Percentiles rank a stretch among this genome's conserved stretches.
Conservation (phyloP, 2,329 filamentous ascomycete genomes). For the Aspergillus sp. region DNA sequence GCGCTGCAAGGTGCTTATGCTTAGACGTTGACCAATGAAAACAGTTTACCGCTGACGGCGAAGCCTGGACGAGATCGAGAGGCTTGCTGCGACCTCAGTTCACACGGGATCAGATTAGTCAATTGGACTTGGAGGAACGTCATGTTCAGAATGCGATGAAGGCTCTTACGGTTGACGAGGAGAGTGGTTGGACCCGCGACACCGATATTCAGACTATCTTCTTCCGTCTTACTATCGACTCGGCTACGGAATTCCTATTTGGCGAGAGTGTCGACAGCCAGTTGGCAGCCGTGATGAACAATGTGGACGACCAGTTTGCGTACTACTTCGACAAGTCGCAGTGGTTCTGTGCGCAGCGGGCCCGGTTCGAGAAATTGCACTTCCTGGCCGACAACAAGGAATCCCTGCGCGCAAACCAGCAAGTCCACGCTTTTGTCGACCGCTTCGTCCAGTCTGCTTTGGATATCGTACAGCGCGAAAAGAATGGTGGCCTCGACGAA, state of each 20-base stretch:
- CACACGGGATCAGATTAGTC: constrained; percentile 73
- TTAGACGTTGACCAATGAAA: constrained; percentile 2
- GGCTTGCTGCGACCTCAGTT: constrained; percentile 81
- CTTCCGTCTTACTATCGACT: constrained; percentile 79
- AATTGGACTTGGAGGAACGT: constrained; percentile 72
- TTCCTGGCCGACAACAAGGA: constrained; percentile 17
- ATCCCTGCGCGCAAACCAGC: constrained; percentile 4
- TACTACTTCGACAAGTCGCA: constrained; percentile 30
- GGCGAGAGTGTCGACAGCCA: constrained; percentile 63
- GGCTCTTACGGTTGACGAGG: constrained; percentile 53
- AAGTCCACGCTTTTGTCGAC: constrained; percentile 17
- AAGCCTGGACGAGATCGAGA: constrained; percentile 71
- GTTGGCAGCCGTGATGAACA: constrained; percentile 31
- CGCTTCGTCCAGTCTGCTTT: constrained; percentile 8
- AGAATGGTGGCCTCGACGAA: not conserved
- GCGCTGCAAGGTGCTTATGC: not conserved
- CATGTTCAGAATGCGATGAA: constrained; percentile 69
- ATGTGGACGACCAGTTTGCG: constrained; percentile 39
- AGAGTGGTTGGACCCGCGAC: constrained; percentile 41
- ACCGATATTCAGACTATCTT: constrained; percentile 71
- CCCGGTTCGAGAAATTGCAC: constrained; percentile 15
- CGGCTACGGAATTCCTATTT: constrained; percentile 78
- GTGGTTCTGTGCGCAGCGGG: constrained; percentile 22
- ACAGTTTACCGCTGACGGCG: constrained; percentile 61
- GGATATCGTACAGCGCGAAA: constrained; percentile 1